phyloP scores from a whole-genome alignment of 257 asterid species.

The Fraxinus cuspidata region DNA sequence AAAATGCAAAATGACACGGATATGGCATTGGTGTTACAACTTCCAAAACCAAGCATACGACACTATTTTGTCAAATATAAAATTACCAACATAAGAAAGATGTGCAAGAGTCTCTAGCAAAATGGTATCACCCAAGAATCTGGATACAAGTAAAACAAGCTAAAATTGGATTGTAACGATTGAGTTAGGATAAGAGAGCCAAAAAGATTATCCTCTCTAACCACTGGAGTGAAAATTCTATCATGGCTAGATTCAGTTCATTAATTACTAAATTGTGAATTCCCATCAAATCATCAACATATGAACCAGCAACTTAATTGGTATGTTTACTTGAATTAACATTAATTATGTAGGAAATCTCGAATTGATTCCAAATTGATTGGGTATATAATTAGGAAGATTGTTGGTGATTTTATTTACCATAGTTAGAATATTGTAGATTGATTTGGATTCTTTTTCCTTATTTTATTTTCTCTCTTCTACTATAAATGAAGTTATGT shows the following conservation, averaged over 20 bases:
- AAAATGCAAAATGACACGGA: constrained; percentile 22
- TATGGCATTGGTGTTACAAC: not conserved
- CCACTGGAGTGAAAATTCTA: not conserved
- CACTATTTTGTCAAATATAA: constrained; percentile 13
- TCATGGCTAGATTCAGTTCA: not conserved
- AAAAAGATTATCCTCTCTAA: not conserved
- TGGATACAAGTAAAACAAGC: not conserved
- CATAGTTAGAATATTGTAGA: too few relatives aligned
- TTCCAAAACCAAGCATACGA: not conserved
- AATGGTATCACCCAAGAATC: not conserved
- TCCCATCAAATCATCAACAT: too few relatives aligned
- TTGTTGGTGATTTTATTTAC: too few relatives aligned
- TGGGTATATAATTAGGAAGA: too few relatives aligned
- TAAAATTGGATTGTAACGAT: not conserved
- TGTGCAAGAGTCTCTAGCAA: not conserved
- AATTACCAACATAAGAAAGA: not conserved
- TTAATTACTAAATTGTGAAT: not conserved
- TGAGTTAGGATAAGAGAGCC: not conserved
- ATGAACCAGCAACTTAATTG: not conserved
- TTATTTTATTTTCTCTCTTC: too few relatives aligned
- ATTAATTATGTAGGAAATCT: too few relatives aligned
- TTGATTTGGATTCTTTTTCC: too few relatives aligned
- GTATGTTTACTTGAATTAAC: not conserved
- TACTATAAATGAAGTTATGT: too few relatives aligned
- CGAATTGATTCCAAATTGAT: too few relatives aligned